Evolutionary conservation across 345 rosid species (phyloP), one percentile per base, ranked within the genome.

Genomic region (Lepidium aucheri): DNA sequence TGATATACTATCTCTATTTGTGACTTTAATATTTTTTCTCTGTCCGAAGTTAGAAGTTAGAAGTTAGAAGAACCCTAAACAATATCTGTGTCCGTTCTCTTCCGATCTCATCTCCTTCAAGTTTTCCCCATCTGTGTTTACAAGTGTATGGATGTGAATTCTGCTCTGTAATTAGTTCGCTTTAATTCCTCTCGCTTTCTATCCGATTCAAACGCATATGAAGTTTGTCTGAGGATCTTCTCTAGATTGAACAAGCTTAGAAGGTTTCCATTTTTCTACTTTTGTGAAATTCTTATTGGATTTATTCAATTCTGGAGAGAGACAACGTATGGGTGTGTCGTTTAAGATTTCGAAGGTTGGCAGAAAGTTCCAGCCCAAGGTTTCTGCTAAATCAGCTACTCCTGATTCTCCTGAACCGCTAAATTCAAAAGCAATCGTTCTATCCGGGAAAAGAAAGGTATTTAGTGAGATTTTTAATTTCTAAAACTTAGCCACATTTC

Each of bases 341-440:
- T 90, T 90, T 65, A 90, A 80, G 82, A 79, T 90, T 49, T 84
- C 90, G 1, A 90, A 82, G 68, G 69, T 65, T 13, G 91, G 95
- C 38, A 73, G 69, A 58, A 84, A 86, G 77, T 90, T 80, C 74
- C 78, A 65, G 32, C 83, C 91, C 1, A 87, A 71, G 74, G 73
- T 81, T 50, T 42, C 75, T 60, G 47, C 78, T 72, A 79, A 66
- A 49, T 60, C 78, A 3, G 78, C 61, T 57, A 63, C 64, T 73
- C 78, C 75, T 35, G 86, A 74, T 20, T 80, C 57, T 26, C 77
- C 81, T 0, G 76, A 78, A 22, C 67, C 76, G 53, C 64, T 79
- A 47, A 66, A 78, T 57, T 26, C 66, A 1, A 58, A 58, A 74
- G 78, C 63, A 57, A 53, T 53, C 38, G 80, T 78, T 30, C 49